Conservation (phyloP, 2,329 filamentous ascomycete species). For the Davidsoniella neocaledoniae region DNA sequence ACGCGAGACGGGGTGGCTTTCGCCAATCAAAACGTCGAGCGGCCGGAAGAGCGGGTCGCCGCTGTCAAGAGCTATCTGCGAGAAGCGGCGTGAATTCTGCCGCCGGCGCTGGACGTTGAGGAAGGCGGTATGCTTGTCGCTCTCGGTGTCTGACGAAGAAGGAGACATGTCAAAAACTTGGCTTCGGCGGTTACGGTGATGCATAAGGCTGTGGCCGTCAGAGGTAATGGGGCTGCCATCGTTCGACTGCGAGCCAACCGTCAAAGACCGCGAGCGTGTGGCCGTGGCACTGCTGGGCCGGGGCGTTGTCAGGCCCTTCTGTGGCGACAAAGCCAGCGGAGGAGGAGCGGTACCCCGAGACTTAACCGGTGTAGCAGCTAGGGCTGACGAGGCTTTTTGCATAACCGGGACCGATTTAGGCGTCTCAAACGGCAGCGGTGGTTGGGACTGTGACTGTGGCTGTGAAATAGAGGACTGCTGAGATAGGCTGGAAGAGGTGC, state of each 20-base stretch:
- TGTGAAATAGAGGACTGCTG: constrained; percentile 44
- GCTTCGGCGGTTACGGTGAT: constrained; percentile 79
- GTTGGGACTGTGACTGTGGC: constrained; percentile 30
- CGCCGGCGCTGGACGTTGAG: constrained; percentile 82
- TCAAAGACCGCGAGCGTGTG: constrained; percentile 63
- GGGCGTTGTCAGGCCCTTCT: constrained; percentile 43
- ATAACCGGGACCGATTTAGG: constrained; percentile 28
- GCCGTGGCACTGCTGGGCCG: constrained; percentile 45
- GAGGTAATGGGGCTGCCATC: constrained; percentile 64
- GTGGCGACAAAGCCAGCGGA: constrained; percentile 40
- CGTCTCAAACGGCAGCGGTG: constrained; percentile 1
- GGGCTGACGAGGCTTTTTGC: constrained; percentile 42
- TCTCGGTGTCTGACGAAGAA: constrained; percentile 94
- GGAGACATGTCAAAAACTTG: constrained; percentile 94
- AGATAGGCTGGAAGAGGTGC: constrained; percentile 68
- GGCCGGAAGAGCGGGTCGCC: constrained; percentile 68
- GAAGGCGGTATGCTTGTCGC: constrained; percentile 75
- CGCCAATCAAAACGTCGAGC: constrained; percentile 86
- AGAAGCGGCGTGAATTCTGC: constrained; percentile 90
- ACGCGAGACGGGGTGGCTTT: constrained; percentile 90
- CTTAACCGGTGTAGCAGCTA: constrained; percentile 40
- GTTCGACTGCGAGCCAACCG: constrained; percentile 87
- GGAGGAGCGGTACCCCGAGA: constrained; percentile 34
- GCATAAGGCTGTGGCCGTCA: constrained; percentile 44
- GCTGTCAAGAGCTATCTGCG: constrained; percentile 72